Conservation (phyloP, 2,329 filamentous ascomycete species). For the Epichloe elymi region DNA sequence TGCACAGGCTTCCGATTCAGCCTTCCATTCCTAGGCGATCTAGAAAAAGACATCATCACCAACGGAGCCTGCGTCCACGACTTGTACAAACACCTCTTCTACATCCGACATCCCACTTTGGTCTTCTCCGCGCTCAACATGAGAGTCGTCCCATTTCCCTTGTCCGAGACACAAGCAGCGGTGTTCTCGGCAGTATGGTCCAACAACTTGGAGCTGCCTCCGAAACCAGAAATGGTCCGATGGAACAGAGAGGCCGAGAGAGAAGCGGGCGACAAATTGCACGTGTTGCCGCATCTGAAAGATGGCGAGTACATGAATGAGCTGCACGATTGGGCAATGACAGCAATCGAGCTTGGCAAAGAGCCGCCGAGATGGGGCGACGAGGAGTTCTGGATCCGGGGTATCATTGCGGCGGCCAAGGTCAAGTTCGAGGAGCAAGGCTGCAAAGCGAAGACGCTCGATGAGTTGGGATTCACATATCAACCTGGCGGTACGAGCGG, state of each 20-base stretch:
- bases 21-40: conserved; percentile 53
- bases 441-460: conserved; percentile 47
- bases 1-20: conserved; percentile 85
- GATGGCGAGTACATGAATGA: conserved; percentile 61
- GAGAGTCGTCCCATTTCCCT: conserved; percentile 76
- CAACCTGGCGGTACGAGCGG: conserved; percentile 10
- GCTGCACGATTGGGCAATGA: conserved; percentile 47
- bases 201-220: conserved; percentile 52
- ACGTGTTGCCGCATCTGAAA: conserved; percentile 18
- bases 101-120: conserved; percentile 61
- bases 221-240: conserved; percentile 45
- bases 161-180: conserved; percentile 68
- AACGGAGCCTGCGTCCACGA: conserved; percentile 58
- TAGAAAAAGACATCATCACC: conserved; percentile 42
- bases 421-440: conserved; percentile 56
- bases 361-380: conserved; percentile 58
- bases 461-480: conserved; percentile 60
- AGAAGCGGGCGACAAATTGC: conserved; percentile 20
- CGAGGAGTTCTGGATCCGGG: conserved; percentile 58
- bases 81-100: conserved; percentile 70
- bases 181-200: conserved; percentile 67
- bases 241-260: conserved; percentile 56
- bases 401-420: conserved; percentile 55
- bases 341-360: conserved; percentile 44
- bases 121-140: conserved; percentile 65